A percentile compares a stretch with the other conserved stretches of the same genome.
phyloP scores from a whole-genome alignment of 2,329 filamentous ascomycete genomes.

The Aspergillaceae sp. region DNA sequence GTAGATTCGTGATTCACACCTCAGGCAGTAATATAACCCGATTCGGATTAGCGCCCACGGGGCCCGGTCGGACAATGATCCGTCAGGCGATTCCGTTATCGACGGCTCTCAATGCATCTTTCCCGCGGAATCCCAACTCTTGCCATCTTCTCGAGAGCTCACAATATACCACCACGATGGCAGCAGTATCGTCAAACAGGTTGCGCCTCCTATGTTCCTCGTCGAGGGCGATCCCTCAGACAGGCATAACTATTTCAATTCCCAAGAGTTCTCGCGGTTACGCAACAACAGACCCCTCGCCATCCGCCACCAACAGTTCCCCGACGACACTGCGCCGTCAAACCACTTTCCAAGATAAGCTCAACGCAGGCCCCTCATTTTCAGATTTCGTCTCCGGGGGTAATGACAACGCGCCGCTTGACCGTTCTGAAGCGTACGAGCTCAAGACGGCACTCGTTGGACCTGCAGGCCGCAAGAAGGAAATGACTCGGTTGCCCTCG shows the following conservation, averaged over 20 bases:
- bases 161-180: slow-evolving; percentile 19
- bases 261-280: slow-evolving; percentile 21
- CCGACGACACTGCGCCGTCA: slow-evolving; percentile 48
- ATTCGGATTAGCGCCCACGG: neutral
- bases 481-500: slow-evolving; percentile 67
- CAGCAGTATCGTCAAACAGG: slow-evolving; percentile 20
- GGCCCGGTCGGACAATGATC: slow-evolving; percentile 3
- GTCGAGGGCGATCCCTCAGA: slow-evolving; percentile 13
- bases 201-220: slow-evolving; percentile 26
- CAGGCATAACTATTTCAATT: slow-evolving; percentile 10
- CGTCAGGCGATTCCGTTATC: slow-evolving; percentile 1
- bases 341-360: slow-evolving; percentile 53
- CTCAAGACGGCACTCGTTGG: slow-evolving; percentile 55
- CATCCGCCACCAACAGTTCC: slow-evolving; percentile 24
- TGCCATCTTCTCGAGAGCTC: slow-evolving; percentile 3
- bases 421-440: slow-evolving; percentile 47
- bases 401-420: slow-evolving; percentile 34
- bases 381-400: slow-evolving; percentile 50
- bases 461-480: slow-evolving; percentile 53
- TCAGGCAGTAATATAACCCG: neutral
- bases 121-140: slow-evolving; percentile 23
- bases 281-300: slow-evolving; percentile 30
- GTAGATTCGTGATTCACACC: neutral
- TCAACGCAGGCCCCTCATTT: slow-evolving; percentile 58
- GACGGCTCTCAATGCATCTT: slow-evolving; percentile 8